phyloP scores from a whole-genome alignment of 805 yeast species.

The Candida glaebosa region DNA sequence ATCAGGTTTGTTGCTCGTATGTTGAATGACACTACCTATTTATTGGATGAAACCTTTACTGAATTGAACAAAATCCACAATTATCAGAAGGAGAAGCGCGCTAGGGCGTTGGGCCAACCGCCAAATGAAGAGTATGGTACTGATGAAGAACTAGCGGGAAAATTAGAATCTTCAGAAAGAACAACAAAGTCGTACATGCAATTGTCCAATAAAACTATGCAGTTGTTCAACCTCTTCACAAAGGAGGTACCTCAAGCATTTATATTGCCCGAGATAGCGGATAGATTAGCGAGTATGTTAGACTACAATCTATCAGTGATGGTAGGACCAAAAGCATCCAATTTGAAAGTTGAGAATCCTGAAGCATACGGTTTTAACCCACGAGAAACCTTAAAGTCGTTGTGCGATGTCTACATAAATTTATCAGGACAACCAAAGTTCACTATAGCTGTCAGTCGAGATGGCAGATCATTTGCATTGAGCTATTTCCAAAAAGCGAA shows the following conservation, averaged over 20 bases:
- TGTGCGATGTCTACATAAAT: constrained; percentile 74
- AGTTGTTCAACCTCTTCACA: constrained; percentile 76
- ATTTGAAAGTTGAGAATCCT: constrained; percentile 80
- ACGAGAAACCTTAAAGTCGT: constrained; percentile 58
- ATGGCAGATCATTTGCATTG: constrained; percentile 81
- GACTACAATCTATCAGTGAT: constrained; percentile 87
- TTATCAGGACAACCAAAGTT: constrained; percentile 64
- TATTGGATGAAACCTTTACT: constrained; percentile 85
- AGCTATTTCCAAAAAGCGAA: constrained; percentile 69
- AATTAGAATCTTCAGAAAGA: constrained; percentile 61
- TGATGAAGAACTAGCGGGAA: constrained; percentile 57
- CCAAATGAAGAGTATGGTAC: constrained; percentile 44
- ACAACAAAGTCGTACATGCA: constrained; percentile 81
- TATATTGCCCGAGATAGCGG: constrained; percentile 84
- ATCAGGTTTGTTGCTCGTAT: constrained; percentile 90
- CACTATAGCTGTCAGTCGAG: constrained; percentile 78
- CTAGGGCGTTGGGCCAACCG: constrained; percentile 35
- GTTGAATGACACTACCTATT: constrained; percentile 89
- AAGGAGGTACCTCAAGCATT: constrained; percentile 84
- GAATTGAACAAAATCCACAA: constrained; percentile 76
- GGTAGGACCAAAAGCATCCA: constrained; percentile 93
- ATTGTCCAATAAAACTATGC: constrained; percentile 77
- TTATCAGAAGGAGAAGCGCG: constrained; percentile 61
- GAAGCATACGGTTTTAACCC: constrained; percentile 84
- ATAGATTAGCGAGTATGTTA: constrained; percentile 92